phyloP scores from a whole-genome alignment of 768 basidiomycete genomes.

The Boletus tomentosulus region DNA sequence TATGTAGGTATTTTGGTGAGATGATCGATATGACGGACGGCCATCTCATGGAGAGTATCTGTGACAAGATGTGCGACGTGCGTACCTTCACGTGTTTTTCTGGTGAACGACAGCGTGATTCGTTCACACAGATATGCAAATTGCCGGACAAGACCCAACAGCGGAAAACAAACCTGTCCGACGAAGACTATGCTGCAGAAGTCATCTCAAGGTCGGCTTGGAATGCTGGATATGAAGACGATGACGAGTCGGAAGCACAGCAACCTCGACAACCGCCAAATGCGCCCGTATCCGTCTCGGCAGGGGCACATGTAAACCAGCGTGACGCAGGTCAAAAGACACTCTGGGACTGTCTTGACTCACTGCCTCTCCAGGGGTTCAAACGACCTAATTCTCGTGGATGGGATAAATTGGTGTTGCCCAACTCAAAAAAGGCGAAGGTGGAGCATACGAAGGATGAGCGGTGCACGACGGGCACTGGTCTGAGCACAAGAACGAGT shows the following conservation, averaged over 20 bases:
- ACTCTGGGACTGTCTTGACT: slow-evolving; percentile 18
- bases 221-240: slow-evolving; percentile 25
- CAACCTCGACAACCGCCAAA: slow-evolving; percentile 2
- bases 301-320: neutral
- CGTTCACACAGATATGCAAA: slow-evolving; percentile 62
- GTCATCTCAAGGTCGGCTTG: slow-evolving; percentile 11
- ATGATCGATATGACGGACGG: slow-evolving; percentile 46
- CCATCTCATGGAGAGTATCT: slow-evolving; percentile 47
- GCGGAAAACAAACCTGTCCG: slow-evolving; percentile 48
- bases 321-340: slow-evolving; percentile 16
- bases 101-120: neutral
- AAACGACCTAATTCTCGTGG: slow-evolving; percentile 21
- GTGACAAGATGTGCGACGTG: slow-evolving; percentile 81
- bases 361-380: slow-evolving; percentile 14
- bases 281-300: neutral
- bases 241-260: slow-evolving; percentile 14
- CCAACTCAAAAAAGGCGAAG: slow-evolving; percentile 22
- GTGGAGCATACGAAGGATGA: slow-evolving; percentile 3
- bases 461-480: neutral
- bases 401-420: slow-evolving; percentile 6
- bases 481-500: neutral
- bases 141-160: slow-evolving; percentile 61
- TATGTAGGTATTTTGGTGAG: slow-evolving; percentile 83
- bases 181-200: slow-evolving; percentile 30
- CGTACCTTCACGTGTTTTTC: slow-evolving; percentile 18